Conservation (phyloP, 2,329 filamentous ascomycete species). For the Phaeosphaeria sp. region DNA sequence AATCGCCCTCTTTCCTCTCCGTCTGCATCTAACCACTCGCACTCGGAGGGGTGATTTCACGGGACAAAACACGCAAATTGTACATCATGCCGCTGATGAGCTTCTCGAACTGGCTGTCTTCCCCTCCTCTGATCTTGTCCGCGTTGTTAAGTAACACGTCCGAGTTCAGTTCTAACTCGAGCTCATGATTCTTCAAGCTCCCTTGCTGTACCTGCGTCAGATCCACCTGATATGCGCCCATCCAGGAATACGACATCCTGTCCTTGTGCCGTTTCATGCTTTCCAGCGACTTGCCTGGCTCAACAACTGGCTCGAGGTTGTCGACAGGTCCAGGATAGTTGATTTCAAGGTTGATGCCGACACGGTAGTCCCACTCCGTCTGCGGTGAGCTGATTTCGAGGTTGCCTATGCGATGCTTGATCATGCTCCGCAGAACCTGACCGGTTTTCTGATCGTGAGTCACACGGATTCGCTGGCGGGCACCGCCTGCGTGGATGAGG, state of each 20-base stretch:
- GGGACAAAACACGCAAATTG: constrained; percentile 57
- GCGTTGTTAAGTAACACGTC: constrained; percentile 71
- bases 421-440: constrained; percentile 78
- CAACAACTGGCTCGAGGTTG: constrained; percentile 53
- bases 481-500: constrained; percentile 54
- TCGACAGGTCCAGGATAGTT: constrained; percentile 72
- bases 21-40: constrained; percentile 8
- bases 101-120: constrained; percentile 57
- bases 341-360: constrained; percentile 96
- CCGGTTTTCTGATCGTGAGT: constrained; percentile 77
- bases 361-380: constrained; percentile 83
- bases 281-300: constrained; percentile 49
- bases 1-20: neutral
- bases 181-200: constrained; percentile 73
- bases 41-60: constrained; percentile 39
- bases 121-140: constrained; percentile 61
- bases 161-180: constrained; percentile 78
- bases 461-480: constrained; percentile 54
- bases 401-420: constrained; percentile 89
- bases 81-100: constrained; percentile 77
- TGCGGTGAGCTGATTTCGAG: constrained; percentile 84
- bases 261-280: constrained; percentile 78
- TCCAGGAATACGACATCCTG: constrained; percentile 86
- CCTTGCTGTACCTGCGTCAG: constrained; percentile 80
- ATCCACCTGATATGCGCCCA: constrained; percentile 82